A percentile compares a stretch with the other conserved stretches of the same genome.
phyloP scores from a whole-genome alignment of 768 basidiomycete genomes.

The Chalciporus sphaerocephalus region DNA sequence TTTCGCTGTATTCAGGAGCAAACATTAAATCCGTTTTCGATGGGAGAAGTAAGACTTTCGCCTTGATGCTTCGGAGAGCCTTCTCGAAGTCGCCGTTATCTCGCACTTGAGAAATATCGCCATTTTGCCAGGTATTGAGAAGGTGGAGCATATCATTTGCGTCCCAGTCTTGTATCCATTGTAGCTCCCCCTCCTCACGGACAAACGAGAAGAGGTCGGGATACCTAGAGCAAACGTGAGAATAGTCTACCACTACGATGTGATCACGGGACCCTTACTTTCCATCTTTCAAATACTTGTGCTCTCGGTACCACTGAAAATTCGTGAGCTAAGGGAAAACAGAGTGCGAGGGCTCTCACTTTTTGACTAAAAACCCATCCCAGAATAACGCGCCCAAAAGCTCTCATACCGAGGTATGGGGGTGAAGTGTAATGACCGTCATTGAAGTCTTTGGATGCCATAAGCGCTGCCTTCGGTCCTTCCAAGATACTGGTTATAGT shows the following conservation, averaged over 20 bases:
- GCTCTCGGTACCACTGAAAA: conserved; percentile 46
- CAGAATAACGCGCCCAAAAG: conserved; percentile 50
- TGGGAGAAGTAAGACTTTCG: conserved; percentile 52
- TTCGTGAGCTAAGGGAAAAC: conserved; percentile 52
- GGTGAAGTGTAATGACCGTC: conserved; percentile 45
- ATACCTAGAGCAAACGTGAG: conserved; percentile 31
- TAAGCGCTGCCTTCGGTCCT: conserved; percentile 50
- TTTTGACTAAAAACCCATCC: conserved; percentile 54
- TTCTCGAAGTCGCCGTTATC: conserved; percentile 41
- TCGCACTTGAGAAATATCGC: conserved; percentile 44
- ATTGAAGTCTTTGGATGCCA: conserved; percentile 50
- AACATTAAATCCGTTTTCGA: conserved; percentile 57
- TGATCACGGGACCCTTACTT: conserved; percentile 22
- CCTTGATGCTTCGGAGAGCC: conserved; percentile 41
- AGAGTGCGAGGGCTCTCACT: conserved; percentile 67
- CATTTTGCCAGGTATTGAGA: conserved; percentile 47
- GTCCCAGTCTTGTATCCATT: conserved; percentile 44
- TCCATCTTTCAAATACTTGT: conserved; percentile 40
- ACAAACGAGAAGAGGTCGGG: conserved; percentile 45
- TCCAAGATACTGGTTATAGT: conserved; percentile 44
- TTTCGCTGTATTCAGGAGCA: conserved; percentile 50
- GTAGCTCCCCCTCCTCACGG: conserved; percentile 46
- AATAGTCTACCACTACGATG: not conserved
- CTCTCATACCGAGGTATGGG: conserved; percentile 48
- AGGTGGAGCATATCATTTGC: conserved; percentile 51